Conservation (phyloP, 768 basidiomycete species). For the Lentinula sp. region DNA sequence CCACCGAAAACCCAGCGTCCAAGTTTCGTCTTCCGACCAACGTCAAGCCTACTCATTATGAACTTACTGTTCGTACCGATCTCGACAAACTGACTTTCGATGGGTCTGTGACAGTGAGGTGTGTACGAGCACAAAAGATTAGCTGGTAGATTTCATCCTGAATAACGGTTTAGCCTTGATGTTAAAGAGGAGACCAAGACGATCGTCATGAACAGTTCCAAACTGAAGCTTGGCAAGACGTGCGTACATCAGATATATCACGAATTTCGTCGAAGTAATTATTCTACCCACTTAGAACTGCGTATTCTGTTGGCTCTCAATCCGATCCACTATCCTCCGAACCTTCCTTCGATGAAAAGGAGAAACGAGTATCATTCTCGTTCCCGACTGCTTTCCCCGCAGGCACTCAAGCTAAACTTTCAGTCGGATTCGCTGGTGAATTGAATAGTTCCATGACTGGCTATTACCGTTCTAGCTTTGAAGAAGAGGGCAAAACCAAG, state of each 20-base stretch:
- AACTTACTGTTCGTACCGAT: slow-evolving; percentile 53
- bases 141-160: not conserved
- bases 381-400: slow-evolving; percentile 57
- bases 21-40: slow-evolving; percentile 39
- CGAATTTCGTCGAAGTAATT: not conserved
- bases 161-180: slow-evolving; percentile 27
- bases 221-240: slow-evolving; percentile 32
- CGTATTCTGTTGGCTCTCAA: slow-evolving; percentile 51
- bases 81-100: slow-evolving; percentile 51
- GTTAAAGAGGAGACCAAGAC: slow-evolving; percentile 35
- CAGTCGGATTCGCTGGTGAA: slow-evolving; percentile 60
- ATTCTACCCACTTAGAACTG: slow-evolving; percentile 20
- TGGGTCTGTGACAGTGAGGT: slow-evolving; percentile 43
- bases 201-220: slow-evolving; percentile 41
- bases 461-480: slow-evolving; percentile 66
- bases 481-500: slow-evolving; percentile 57
- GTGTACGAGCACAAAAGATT: not conserved
- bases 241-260: slow-evolving; percentile 21
- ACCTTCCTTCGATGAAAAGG: slow-evolving; percentile 48
- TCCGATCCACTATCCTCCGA: slow-evolving; percentile 37
- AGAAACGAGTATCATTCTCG: slow-evolving; percentile 59
- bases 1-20: not conserved
- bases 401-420: slow-evolving; percentile 65
- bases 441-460: slow-evolving; percentile 74
- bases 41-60: slow-evolving; percentile 50